Base-by-base conservation (phyloP, 495 filamentous ascomycete genomes). In the Cetradonia linearis region DNA sequence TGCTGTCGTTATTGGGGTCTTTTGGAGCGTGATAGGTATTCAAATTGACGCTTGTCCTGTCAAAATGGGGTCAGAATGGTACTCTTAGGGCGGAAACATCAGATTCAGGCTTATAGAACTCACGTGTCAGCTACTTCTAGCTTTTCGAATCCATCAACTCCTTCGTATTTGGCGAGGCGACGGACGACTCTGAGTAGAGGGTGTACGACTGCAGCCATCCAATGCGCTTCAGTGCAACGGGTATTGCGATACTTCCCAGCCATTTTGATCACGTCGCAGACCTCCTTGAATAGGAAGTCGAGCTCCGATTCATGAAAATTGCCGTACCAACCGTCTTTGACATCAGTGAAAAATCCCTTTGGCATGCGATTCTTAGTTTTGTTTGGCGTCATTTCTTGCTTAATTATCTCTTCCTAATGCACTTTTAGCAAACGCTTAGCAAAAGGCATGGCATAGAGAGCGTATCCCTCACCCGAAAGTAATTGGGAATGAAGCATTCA, bases 181-280 rank as follows among this genome's bases (percentile, higher is more conserved):
- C 47, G 47, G 47, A 50, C 9, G 13, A 50, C 25, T 50, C 47
- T 50, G 3, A 50, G 47, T 18, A 50, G 47, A 18, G 47, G 47
- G 47, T 50, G 47, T 50, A 50, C 47, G 11, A 50, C 47, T 50
- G 30, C 47, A 50, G 47, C 27, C 47, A 50, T 50, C 47, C 47
- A 50, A 50, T 50, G 47, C 23, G 47, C 47, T 31, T 50, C 47
- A 31, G 47, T 50, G 27, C 47, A 50, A 25, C 47, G 47, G 47
- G 47, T 50, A 50, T 31, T 31, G 27, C 47, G 47, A 50, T 50
- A 50, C 25, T 50, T 50, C 6, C 1, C 16, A 3, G 47, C 47
- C 47, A 50, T 50, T 6, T 50, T 28, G 13, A 50, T 50, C 47
- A 50, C 47, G 13, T 50, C 47, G 47, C 27, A 31, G 2, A 18